Conservation (phyloP, 2,329 filamentous ascomycete genomes). For the Stagonosporopsis cucurbitacearum region DNA sequence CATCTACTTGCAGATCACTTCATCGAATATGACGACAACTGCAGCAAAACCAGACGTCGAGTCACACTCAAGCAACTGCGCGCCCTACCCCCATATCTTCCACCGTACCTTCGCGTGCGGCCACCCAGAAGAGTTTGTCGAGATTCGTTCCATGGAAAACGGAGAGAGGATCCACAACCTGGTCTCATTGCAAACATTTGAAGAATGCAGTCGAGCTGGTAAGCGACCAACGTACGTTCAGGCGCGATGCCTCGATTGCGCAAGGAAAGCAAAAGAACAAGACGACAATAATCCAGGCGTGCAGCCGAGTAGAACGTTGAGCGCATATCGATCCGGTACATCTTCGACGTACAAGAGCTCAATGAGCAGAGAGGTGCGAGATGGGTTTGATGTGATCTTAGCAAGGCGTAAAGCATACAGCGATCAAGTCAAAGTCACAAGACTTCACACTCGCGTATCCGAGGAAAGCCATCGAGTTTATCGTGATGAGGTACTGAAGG, state of each 20-base stretch:
- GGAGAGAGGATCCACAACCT: constrained; percentile 1
- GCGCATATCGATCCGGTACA: not conserved
- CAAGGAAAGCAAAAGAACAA: not conserved
- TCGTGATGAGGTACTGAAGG: not conserved
- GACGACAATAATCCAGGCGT: not conserved
- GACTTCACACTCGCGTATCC: not conserved
- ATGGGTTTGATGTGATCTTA: not conserved
- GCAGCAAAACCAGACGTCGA: not conserved
- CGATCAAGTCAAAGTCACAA: not conserved
- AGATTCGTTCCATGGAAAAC: not conserved
- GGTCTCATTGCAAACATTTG: not conserved
- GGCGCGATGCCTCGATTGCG: constrained; percentile 7
- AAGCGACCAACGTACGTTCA: not conserved
- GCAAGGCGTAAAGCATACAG: not conserved
- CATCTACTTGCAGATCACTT: not conserved
- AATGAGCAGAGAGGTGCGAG: not conserved
- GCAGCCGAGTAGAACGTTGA: not conserved
- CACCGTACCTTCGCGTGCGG: constrained; percentile 25
- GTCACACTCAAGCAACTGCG: not conserved
- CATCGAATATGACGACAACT: not conserved
- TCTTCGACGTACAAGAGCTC: not conserved
- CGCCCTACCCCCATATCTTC: constrained; percentile 22
- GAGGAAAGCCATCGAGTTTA: constrained; percentile 4
- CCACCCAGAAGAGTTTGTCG: constrained; percentile 27
- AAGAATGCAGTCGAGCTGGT: not conserved